Base-by-base conservation (phyloP, 345 rosid species). In the Pistacia atlantica region DNA sequence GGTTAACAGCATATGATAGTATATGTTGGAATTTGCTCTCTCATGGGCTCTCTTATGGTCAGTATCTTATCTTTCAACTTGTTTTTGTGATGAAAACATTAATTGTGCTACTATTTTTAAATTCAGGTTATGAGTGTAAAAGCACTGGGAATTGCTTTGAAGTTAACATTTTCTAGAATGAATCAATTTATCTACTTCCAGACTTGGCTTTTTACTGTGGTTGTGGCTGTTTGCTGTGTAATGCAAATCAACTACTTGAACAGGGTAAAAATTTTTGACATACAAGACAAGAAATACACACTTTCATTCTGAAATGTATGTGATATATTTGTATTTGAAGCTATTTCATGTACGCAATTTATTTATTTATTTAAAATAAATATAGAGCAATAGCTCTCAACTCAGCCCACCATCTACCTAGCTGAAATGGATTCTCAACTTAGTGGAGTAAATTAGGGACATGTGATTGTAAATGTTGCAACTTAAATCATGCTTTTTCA, bases 41-140 rank as follows among this genome's bases (percentile, higher is more conserved):
- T 93, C 45, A 95, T 89, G 94, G 98, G 97, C 17, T 95, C 98
- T 65, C 89, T 95, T 20, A 95, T 97, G 88, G 97, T 95, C 68
- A 35, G 94, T 67, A 48, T 25, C 48, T 78, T 17, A 31, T 71
- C 58, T 67, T 69, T 68, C 13, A 61, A 16, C 65, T 74, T 52
- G 54, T 22, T 70, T 1, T 64, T 10, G 13, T 22, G 14, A 63
- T 31, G 65, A 59, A 67, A 51, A 68, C 38, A 17, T 5, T 42
- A 42, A 7, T 31, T 62, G 8, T 46, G 31, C 35, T 61, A 11
- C 59, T 13, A 35, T 17, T 20, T 60, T 31, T 49, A 31, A 58
- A 75, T 82, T 69, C 75, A 93, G 97, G 97, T 90, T 35, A 93
- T 93, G 97, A 83, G 92, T 72, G 98, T 93, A 6, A 93, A 91